A percentile compares a stretch with the other conserved stretches of the same genome.
Evolutionary conservation across 257 asterid species (phyloP).

Genomic region (Nicotiana noctiflora): DNA sequence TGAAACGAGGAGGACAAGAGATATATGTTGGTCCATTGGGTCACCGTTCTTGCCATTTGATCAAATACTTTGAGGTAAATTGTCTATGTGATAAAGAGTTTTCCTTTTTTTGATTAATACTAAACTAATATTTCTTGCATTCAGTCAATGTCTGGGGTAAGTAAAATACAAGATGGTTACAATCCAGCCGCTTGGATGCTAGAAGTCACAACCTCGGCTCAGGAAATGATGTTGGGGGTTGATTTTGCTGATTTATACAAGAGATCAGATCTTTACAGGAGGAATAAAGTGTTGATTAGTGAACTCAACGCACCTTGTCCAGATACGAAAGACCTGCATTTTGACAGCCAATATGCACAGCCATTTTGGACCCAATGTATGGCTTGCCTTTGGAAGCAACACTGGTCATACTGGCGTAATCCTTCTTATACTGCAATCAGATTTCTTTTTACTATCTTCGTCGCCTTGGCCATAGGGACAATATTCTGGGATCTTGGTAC

Average conservation of each 20-base stretch:
- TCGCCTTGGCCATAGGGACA: constrained; percentile 57
- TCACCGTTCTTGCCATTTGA: no score
- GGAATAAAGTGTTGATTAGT: constrained; percentile 51
- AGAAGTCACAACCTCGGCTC: constrained; percentile 54
- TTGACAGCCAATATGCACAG: constrained; percentile 49
- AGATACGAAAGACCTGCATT: constrained; percentile 47
- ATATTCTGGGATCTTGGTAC: constrained; percentile 72
- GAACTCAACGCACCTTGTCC: constrained; percentile 60
- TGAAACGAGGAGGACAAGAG: no score
- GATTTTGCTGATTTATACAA: constrained; percentile 52
- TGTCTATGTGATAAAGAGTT: background rate
- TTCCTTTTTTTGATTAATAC: background rate
- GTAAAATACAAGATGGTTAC: constrained; percentile 47
- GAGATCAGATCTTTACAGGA: constrained; percentile 51
- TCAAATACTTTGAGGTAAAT: no score
- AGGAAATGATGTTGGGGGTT: constrained; percentile 40
- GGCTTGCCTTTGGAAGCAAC: constrained; percentile 89
- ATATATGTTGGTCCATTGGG: no score
- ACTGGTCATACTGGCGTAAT: constrained; percentile 82
- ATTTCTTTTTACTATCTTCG: constrained; percentile 45
- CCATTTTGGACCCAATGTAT: constrained; percentile 46
- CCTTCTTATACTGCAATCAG: constrained; percentile 65
- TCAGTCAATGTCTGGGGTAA: constrained; percentile 42
- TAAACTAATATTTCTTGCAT: background rate
- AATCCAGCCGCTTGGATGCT: constrained; percentile 90